Base-by-base conservation (phyloP, 176 grass and related monocot species). In the Triticum urartu region DNA sequence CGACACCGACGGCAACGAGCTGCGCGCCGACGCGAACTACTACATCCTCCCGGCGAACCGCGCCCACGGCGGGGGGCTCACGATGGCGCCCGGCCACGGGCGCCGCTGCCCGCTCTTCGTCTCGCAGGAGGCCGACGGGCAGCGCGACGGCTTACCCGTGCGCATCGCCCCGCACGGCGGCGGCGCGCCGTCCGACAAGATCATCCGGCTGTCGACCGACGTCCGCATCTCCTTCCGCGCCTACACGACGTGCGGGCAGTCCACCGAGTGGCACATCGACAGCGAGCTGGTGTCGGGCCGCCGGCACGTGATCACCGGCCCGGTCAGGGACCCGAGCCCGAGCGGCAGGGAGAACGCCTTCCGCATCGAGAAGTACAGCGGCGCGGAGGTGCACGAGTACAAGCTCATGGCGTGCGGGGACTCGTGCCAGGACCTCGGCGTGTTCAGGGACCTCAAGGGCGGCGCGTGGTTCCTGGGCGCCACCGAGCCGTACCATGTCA, bases 251-350 rank as follows among this genome's bases (percentile, higher is more conserved):
- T 95, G 90, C 78, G 78, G 88, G 73, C 81, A 88, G 82, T 48
- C 85, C 56, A 92, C 85, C 14, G 85, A 75, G 84, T 95, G 90
- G 93, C 85, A 76, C 80, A 24, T 92, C 84, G 64, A 60, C 74
- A 59, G 28, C 20, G 87, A 87, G 75, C 80, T 32, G 18, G 14
- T 15, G 61, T 3, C 26, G 0, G 54, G 79, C 34, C 67, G 9
- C 12, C 54, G 76, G 54, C 85, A 63, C 88, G 83, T 95, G 56
- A 39, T 85, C 80, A 88, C 85, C 11, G 88, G 82, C 15, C 79
- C 80, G 72, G 34, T 72, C 21, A 20, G 0, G 47, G 38, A 3
- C 0, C 7, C 71, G 38, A 94, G 64, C 64, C 59, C 56, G 11
- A 72, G 5, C 67, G 60, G 75, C 1, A n/a, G 85, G 88, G 89